These are phyloP conservation scores for Metschnikowia hibisci DNA, from an alignment of 805 yeast species.

Conservation along the genomic window DNA sequence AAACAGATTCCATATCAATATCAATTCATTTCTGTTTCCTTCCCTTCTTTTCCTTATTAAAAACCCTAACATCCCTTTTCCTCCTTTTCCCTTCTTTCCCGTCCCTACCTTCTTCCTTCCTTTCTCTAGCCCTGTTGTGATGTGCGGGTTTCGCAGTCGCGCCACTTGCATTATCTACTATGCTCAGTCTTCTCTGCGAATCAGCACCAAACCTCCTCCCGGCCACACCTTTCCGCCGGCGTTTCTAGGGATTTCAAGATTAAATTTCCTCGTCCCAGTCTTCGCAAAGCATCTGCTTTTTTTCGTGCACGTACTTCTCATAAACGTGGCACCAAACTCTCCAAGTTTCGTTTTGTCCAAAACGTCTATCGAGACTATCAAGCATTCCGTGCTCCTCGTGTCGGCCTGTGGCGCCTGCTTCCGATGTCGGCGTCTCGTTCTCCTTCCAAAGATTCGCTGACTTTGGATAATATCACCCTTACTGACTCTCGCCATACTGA, in stretches of 20 bases:
- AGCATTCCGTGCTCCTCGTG: conserved; percentile 20
- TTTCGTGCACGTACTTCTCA: conserved; percentile 14
- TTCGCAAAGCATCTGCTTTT: conserved; percentile 14
- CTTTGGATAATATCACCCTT: conserved; percentile 1
- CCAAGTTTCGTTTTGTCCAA: conserved; percentile 24
- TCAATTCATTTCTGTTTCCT: background rate
- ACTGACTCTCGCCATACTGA: conserved; percentile 1
- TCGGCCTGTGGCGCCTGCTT: conserved; percentile 14
- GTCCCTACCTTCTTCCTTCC: background rate
- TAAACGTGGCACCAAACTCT: conserved; percentile 13
- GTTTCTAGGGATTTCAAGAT: conserved; percentile 5
- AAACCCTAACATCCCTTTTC: too few species aligned
- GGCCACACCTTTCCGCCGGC: background rate
- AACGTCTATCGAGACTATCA: conserved; percentile 34
- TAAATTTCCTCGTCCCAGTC: conserved; percentile 10
- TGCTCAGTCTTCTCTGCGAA: conserved; percentile 1
- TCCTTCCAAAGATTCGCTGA: background rate
- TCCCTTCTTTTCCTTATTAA: too few species aligned
- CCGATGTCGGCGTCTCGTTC: conserved; percentile 12
- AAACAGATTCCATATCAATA: too few species aligned
- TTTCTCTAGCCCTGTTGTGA: background rate
- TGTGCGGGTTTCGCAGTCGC: conserved; percentile 4
- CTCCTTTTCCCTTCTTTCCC: background rate
- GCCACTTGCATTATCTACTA: background rate
- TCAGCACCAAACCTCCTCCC: background rate